Base-by-base conservation (phyloP, 768 basidiomycete genomes). In the Suillus plorans region DNA sequence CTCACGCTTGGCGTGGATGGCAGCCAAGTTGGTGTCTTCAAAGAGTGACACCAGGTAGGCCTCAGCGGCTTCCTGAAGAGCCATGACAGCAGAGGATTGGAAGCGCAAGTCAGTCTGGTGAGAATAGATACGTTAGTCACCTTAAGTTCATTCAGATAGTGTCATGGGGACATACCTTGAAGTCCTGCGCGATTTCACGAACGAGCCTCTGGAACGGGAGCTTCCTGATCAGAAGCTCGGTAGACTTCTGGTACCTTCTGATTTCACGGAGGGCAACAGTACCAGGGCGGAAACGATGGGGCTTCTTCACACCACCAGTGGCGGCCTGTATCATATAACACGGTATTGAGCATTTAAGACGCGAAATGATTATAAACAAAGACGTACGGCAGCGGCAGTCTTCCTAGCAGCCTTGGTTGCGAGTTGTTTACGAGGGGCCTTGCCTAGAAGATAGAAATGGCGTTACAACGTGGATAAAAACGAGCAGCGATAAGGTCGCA, bases 221-320 rank as follows among this genome's bases (percentile, higher is more conserved):
- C 89, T 98, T 98, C 83, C 97, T 87, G 86, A 99, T 98, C 73
- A 99, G 88, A 70, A 99, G 90, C 86, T 98, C 97, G 69, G 97
- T 98, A 67, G 94, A 95, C 85, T 97, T 97, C 81, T 98, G 95
- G 86, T 98, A 97, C 79, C 95, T 87, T 76, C 97, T 85, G 73
- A 98, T 98, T 82, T 98, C 96, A 86, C 97, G 95, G 69, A 99
- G 94, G 70, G 97, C 97, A 84, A 99, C 97, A 70, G 97, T 99
- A 84, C 97, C 92, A 71, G 92, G 92, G 75, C 92, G 87, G 90
- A 97, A 98, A 77, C 96, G 86, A 80, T 99, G 96, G 66, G 96
- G 97, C 86, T 99, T 99, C 96, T 99, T 99, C 73, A 97, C 95
- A 88, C 95, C 95, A 81, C 95, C 95, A 68, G 95, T 91, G 64